Evolutionary conservation across 2,329 filamentous ascomycete species (phyloP).

Genomic region (Fusarium sp.): DNA sequence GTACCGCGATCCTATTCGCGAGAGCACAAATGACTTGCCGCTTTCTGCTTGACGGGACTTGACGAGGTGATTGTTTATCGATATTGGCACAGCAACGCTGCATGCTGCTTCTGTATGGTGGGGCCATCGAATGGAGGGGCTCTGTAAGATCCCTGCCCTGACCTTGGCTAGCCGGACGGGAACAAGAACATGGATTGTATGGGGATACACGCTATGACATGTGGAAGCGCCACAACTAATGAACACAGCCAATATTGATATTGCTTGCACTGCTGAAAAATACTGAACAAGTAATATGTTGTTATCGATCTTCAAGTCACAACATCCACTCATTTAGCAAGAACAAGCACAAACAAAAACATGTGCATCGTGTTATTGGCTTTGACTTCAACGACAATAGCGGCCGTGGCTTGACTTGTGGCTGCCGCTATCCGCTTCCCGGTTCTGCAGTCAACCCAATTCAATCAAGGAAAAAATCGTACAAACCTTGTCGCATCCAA

Average conservation of each 20-base stretch:
- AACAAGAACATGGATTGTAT: constrained; percentile 24
- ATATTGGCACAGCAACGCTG: constrained; percentile 27
- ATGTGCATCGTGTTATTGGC: not conserved
- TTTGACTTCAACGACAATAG: constrained; percentile 22
- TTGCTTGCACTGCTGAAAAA: not conserved
- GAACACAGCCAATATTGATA: not conserved
- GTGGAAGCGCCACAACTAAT: constrained; percentile 21
- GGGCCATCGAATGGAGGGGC: constrained; percentile 30
- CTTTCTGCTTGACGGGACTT: constrained; percentile 25
- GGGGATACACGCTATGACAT: constrained; percentile 28
- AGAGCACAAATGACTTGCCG: constrained; percentile 25
- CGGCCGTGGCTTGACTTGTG: constrained; percentile 34
- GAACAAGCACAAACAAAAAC: constrained; percentile 12
- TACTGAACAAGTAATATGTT: constrained; percentile 19
- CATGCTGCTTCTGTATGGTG: constrained; percentile 13
- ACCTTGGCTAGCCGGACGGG: constrained; percentile 13
- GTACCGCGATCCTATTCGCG: constrained; percentile 27
- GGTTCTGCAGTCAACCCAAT: constrained; percentile 4
- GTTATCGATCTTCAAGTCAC: not conserved
- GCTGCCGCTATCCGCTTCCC: constrained; percentile 30
- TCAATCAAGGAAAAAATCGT: not conserved
- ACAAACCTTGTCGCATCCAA: constrained; percentile 8
- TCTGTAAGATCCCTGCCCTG: constrained; percentile 24
- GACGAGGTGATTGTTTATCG: constrained; percentile 31
- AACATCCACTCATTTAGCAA: not conserved